These are phyloP conservation scores for Trichaptum fuscoviolaceum DNA, from an alignment of 768 basidiomycete genomes.

Conservation along the genomic window DNA sequence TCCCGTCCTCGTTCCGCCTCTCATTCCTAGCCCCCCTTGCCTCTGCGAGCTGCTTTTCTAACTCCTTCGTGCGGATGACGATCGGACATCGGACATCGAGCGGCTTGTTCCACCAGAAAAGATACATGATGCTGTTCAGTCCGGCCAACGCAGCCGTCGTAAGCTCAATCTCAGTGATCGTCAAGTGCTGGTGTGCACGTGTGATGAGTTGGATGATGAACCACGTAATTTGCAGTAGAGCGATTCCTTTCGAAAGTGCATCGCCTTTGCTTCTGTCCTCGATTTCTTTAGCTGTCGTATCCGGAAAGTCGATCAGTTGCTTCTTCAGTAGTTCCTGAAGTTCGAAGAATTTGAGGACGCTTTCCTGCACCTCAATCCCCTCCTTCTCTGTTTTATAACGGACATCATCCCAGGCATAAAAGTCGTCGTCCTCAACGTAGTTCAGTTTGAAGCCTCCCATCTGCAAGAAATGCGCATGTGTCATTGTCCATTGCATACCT, in stretches of 20 bases:
- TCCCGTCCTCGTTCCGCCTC: no score
- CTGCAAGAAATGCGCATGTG: constrained; percentile 7
- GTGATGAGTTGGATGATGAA: background rate
- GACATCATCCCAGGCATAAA: background rate
- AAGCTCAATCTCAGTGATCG: background rate
- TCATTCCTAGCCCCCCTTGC: no score
- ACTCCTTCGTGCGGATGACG: background rate
- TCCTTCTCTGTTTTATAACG: background rate
- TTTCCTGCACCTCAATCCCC: background rate
- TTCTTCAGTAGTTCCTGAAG: background rate
- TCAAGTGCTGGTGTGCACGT: background rate
- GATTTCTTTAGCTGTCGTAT: background rate
- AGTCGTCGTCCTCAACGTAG: background rate
- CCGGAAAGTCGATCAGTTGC: background rate
- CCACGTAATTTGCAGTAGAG: background rate
- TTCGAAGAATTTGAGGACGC: background rate
- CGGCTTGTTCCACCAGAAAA: constrained; percentile 10
- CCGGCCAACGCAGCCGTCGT: background rate
- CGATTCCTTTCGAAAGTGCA: background rate
- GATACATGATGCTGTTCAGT: constrained; percentile 9
- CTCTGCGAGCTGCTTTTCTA: background rate
- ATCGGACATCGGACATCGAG: constrained; percentile 5
- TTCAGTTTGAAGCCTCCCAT: constrained; percentile 6
- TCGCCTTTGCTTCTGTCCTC: background rate
- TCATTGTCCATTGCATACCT: constrained; percentile 6